These are phyloP conservation scores for Apiotrichum gamsii DNA, from an alignment of 1,284 basidiomycete species.

Conservation along the genomic window DNA sequence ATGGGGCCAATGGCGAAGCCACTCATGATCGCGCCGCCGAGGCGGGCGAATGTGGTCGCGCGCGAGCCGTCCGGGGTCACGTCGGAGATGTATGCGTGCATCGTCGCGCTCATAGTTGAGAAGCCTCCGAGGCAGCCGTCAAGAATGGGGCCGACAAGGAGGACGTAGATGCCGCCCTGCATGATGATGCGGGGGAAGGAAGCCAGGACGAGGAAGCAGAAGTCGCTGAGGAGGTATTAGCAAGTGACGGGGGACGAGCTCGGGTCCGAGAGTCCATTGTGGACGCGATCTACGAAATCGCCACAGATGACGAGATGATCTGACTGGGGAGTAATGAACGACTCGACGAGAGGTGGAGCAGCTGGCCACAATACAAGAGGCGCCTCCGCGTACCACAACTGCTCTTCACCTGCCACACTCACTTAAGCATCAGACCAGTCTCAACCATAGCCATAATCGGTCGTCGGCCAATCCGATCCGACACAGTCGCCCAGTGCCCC, in stretches of 20 bases:
- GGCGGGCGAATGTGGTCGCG: constrained; percentile 70
- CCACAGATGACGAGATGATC: no score
- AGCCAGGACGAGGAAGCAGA: constrained; percentile 70
- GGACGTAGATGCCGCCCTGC: constrained; percentile 55
- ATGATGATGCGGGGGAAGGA: constrained; percentile 62
- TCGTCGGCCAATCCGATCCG: constrained; percentile 70
- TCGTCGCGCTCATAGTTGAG: constrained; percentile 68
- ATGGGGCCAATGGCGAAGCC: constrained; percentile 68
- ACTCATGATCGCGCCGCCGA: constrained; percentile 52
- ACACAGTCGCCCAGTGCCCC: constrained; percentile 79
- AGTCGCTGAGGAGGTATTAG: constrained; percentile 54
- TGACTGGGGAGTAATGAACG: no score
- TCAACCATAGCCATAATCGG: constrained; percentile 65
- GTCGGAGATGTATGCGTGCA: constrained; percentile 74
- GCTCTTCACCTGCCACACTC: constrained; percentile 36
- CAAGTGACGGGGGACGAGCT: no score
- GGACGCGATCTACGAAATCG: no score
- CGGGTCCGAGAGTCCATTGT: no score
- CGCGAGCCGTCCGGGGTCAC: constrained; percentile 77
- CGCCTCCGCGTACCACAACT: no score
- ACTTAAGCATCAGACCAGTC: constrained; percentile 69
- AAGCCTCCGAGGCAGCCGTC: constrained; percentile 85
- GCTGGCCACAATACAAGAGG: no score
- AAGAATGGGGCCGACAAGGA: constrained; percentile 71
- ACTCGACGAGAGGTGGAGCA: not conserved